Percentiles rank a stretch among this genome's conserved stretches.
Evolutionary conservation across 139 green algal species (phyloP).

Genomic region (Diplosphaera chodatii): DNA sequence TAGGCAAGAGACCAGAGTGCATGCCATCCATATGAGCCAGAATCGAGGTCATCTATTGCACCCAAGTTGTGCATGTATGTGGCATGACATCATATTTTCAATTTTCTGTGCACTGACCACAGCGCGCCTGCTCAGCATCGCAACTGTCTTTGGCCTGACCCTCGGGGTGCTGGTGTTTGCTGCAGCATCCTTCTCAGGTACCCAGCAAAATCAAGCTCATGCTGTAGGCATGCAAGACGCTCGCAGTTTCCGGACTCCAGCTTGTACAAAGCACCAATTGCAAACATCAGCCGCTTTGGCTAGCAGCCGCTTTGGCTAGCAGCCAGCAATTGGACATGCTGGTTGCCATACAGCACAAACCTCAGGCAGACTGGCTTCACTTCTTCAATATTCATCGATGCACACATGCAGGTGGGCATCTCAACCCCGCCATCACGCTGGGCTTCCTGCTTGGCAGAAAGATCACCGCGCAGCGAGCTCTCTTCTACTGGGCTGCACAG

Average conservation of each 20-base stretch:
- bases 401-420: not conserved
- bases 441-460: not conserved
- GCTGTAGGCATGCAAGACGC: too few species aligned
- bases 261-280: too few species aligned
- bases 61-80: too few species aligned
- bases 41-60: too few species aligned
- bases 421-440: not conserved
- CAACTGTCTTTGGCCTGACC: not conserved
- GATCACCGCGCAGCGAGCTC: not conserved
- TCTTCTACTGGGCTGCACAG: not conserved
- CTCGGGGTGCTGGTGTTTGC: not conserved
- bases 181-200: not conserved
- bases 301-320: too few species aligned
- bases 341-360: too few species aligned
- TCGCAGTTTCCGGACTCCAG: too few species aligned
- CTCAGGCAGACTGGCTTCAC: not conserved
- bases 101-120: not conserved
- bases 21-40: too few species aligned
- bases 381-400: not conserved
- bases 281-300: too few species aligned
- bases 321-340: too few species aligned
- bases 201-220: too few species aligned
- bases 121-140: not conserved
- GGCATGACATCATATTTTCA: not conserved
- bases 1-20: too few species aligned